Base-by-base conservation (phyloP, 108 stramenopile genomes). In the Chaetoceros tenuissimus region DNA sequence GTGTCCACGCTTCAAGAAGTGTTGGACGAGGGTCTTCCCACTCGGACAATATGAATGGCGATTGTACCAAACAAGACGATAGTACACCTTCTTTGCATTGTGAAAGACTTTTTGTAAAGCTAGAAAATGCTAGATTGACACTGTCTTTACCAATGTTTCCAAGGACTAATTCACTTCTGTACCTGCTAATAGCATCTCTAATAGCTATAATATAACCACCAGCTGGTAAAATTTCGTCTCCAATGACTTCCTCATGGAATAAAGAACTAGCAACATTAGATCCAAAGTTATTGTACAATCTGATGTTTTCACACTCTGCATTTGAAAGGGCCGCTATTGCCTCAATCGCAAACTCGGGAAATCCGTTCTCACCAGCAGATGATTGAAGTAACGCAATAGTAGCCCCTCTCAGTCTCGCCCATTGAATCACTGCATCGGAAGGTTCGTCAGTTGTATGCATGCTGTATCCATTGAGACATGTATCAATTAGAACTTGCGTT, bases 381-480 rank as follows among this genome's bases (percentile, higher is more conserved):
- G 62, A 30, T 34, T 59, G 57, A 17, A 92, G 55, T 8, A 88
- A 26, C 7, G 67, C 51, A 46, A 77, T 62, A 0, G 73, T 52
- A 5, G 75, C 81, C 19, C 80, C 86, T 53, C 86, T 67, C 43
- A 88, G 57, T 24, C 89, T 63, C 40, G 80, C 86, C 89, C 89
- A 91, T 61, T 87, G 59, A 22, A 48, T 2, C 47, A 56, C 51
- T 2, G 51, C 30, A 18, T 63, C 62, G 17, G 13, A 31, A 17
- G 64, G 40, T 40, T 26, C 27, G 13, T 28, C 20, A 52, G 1
- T 22, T 50, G n/a, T 2, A 31, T 27, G 43, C 62, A 62, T 19
- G 55, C 59, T 31, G 57, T 27, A 16, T 55, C 51, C 26, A 51
- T 56, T 22, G n/a, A 24, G 19, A 55, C 45, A 29, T 51, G 40